A percentile compares a stretch with the other conserved stretches of the same genome.
These are phyloP conservation scores for Aspergillus egyptiacus DNA, from an alignment of 495 filamentous ascomycete genomes.

Conservation along the genomic window DNA sequence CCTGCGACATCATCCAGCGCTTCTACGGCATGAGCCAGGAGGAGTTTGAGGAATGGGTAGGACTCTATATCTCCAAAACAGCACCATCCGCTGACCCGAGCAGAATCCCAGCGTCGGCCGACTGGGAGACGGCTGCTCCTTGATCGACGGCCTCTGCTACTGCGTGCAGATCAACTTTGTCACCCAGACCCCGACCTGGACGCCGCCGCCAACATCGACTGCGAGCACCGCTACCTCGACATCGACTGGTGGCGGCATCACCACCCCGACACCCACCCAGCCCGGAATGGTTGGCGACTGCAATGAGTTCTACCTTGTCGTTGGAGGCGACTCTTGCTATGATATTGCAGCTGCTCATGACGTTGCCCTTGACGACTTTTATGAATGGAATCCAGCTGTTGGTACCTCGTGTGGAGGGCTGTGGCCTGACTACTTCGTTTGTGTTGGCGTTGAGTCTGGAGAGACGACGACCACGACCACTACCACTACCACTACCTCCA, in stretches of 20 bases:
- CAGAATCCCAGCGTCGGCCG: constrained; percentile 14
- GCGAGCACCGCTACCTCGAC: neutral
- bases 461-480: neutral
- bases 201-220: neutral
- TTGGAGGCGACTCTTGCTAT: neutral
- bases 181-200: neutral
- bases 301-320: constrained; percentile 2
- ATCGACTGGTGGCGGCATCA: neutral
- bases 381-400: constrained; percentile 10
- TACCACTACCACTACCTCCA: neutral
- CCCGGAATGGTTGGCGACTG: constrained; percentile 4
- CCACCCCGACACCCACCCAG: constrained; percentile 20
- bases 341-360: neutral
- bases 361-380: constrained; percentile 2
- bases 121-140: constrained; percentile 6
- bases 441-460: neutral
- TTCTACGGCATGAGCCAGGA: neutral
- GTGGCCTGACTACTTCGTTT: neutral
- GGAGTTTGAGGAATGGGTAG: constrained; percentile 4
- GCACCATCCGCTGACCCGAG: neutral
- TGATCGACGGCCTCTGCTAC: constrained; percentile 10
- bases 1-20: neutral
- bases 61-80: neutral
- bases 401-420: neutral
- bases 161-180: constrained; percentile 10